These are phyloP conservation scores for Jatropha podagrica DNA, from an alignment of 441 rosid genomes.

Conservation along the genomic window DNA sequence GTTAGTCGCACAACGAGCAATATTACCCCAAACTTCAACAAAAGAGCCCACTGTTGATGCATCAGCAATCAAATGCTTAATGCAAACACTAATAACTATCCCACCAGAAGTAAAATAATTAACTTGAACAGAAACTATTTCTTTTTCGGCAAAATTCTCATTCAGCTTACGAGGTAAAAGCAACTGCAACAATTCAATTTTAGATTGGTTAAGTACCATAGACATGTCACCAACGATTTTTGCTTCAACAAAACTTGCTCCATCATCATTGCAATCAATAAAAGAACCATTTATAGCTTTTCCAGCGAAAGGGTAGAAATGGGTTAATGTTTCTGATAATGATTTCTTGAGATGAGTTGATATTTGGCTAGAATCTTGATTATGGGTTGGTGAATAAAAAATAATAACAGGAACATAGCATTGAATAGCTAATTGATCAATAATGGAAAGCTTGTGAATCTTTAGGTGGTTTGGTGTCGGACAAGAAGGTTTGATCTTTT, in stretches of 20 bases:
- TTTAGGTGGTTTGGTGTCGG: slow-evolving; percentile 13
- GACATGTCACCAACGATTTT: not conserved
- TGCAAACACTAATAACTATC: slow-evolving; percentile 15
- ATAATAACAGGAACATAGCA: slow-evolving; percentile 22
- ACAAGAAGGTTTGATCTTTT: not conserved
- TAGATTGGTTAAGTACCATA: not conserved
- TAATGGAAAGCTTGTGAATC: slow-evolving; percentile 24
- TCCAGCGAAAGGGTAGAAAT: slow-evolving; percentile 27
- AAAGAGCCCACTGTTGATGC: not conserved
- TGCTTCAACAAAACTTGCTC: slow-evolving; percentile 21
- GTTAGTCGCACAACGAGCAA: not conserved
- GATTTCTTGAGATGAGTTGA: slow-evolving; percentile 11
- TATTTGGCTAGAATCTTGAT: not conserved
- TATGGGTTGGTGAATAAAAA: slow-evolving; percentile 11
- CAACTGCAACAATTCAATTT: not conserved
- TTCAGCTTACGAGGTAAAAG: not conserved
- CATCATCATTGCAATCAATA: slow-evolving; percentile 25
- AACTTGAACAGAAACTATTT: slow-evolving; percentile 9
- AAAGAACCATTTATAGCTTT: slow-evolving; percentile 9
- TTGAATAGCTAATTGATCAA: slow-evolving; percentile 24
- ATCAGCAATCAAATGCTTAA: slow-evolving; percentile 25
- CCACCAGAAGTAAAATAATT: slow-evolving; percentile 28
- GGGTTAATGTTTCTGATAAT: slow-evolving; percentile 14
- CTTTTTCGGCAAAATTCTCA: not conserved
- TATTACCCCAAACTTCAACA: slow-evolving; percentile 15